These are phyloP conservation scores for Ramaria rubella DNA, from an alignment of 768 basidiomycete genomes.

Conservation along the genomic window DNA sequence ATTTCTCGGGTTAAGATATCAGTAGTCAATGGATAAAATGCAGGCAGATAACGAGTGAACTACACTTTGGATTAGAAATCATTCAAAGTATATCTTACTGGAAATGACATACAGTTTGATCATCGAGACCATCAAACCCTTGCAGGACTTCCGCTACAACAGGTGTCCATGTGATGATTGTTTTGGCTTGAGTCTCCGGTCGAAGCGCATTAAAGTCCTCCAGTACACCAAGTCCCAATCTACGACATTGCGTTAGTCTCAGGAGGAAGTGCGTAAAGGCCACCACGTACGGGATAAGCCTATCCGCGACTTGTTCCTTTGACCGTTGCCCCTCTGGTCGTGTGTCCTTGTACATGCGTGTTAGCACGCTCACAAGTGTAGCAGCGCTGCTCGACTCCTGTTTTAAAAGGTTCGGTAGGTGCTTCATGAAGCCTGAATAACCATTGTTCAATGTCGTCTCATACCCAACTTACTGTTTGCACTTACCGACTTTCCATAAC, in stretches of 20 bases:
- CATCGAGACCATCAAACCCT: constrained; percentile 85
- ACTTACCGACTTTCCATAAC: constrained; percentile 98
- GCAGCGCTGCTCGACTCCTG: constrained; percentile 97
- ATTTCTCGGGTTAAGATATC: constrained; percentile 81
- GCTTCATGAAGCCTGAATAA: constrained; percentile 92
- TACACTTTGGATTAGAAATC: constrained; percentile 27
- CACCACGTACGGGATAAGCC: constrained; percentile 65
- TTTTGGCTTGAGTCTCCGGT: constrained; percentile 86
- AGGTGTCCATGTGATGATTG: constrained; percentile 97
- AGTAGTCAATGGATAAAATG: constrained; percentile 84
- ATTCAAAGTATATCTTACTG: not conserved
- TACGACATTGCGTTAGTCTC: constrained; percentile 24
- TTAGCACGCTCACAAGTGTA: constrained; percentile 84
- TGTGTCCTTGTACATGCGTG: constrained; percentile 90
- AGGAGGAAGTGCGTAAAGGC: not conserved
- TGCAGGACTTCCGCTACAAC: constrained; percentile 92
- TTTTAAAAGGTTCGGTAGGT: constrained; percentile 93
- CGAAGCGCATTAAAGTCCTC: constrained; percentile 88
- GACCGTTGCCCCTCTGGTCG: constrained; percentile 83
- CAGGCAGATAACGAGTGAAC: constrained; percentile 84
- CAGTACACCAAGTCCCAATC: constrained; percentile 81
- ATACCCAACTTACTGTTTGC: not conserved
- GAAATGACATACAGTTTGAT: constrained; percentile 72
- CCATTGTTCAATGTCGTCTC: not conserved
- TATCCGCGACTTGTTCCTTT: constrained; percentile 70